Percentiles rank a stretch among this genome's conserved stretches.
Conservation (phyloP, 495 filamentous ascomycete genomes). For the Penicillium egyptiacum region DNA sequence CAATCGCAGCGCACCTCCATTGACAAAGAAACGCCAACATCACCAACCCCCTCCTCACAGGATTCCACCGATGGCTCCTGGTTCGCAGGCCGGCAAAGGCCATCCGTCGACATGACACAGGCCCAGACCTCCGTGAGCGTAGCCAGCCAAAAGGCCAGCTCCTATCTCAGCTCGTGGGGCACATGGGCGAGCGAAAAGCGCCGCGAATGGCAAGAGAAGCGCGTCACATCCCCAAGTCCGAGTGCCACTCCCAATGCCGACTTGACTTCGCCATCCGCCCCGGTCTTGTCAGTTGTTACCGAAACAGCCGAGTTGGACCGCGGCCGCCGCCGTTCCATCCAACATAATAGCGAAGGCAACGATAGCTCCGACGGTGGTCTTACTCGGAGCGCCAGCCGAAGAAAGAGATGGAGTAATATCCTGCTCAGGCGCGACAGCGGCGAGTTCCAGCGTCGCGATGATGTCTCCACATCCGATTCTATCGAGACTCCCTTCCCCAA, state of each 20-base stretch:
- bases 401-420: conserved; percentile 49
- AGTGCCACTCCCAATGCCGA: conserved; percentile 1
- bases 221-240: conserved; percentile 31
- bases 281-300: conserved; percentile 28
- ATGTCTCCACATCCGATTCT: conserved; percentile 9
- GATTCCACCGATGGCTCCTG: conserved; percentile 25
- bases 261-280: conserved; percentile 31
- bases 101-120: conserved; percentile 57
- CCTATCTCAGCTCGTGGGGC: conserved; percentile 94
- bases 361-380: conserved; percentile 19
- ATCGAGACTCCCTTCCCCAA: conserved; percentile 31
- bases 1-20: conserved; percentile 39
- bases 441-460: conserved; percentile 35
- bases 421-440: conserved; percentile 42
- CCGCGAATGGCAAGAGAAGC: conserved; percentile 57
- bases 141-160: conserved; percentile 71
- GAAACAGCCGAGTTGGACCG: conserved; percentile 36
- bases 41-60: conserved; percentile 23
- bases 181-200: conserved; percentile 89
- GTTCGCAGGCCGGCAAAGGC: conserved; percentile 37
- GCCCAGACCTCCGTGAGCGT: conserved; percentile 67
- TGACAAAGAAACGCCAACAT: conserved; percentile 30
- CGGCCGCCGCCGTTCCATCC: conserved; percentile 36
- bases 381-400: conserved; percentile 42
- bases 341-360: conserved; percentile 33